phyloP scores from a whole-genome alignment of 768 basidiomycete genomes.

The Suillus discolor region DNA sequence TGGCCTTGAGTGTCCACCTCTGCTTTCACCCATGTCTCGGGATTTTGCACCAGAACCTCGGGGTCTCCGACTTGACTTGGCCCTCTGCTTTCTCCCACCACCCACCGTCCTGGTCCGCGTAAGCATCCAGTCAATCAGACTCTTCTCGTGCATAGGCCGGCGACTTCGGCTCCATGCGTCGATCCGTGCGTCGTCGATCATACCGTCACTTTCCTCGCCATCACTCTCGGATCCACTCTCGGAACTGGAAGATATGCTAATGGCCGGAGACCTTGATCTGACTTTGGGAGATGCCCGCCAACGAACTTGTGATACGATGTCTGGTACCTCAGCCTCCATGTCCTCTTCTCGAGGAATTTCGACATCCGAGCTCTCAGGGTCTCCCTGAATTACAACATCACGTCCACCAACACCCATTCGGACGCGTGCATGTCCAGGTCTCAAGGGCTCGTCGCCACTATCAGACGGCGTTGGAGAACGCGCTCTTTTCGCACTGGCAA shows the following conservation, averaged over 20 bases:
- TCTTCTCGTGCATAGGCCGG: constrained; percentile 39
- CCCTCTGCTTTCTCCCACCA: constrained; percentile 19
- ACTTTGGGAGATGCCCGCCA: constrained; percentile 6
- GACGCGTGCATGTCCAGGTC: constrained; percentile 54
- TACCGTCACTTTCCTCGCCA: constrained; percentile 34
- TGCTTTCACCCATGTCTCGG: constrained; percentile 11
- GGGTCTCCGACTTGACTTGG: constrained; percentile 15
- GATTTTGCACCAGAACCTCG: constrained; percentile 15
- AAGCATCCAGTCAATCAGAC: constrained; percentile 73
- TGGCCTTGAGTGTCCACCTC: constrained; percentile 17
- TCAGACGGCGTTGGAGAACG: constrained; percentile 18
- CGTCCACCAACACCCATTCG: constrained; percentile 36
- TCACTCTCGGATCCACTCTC: constrained; percentile 25
- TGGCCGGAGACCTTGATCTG: neutral
- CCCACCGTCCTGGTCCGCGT: constrained; percentile 38
- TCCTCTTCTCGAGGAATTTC: constrained; percentile 16
- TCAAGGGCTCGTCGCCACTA: constrained; percentile 42
- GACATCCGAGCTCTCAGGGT: constrained; percentile 61
- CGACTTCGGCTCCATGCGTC: constrained; percentile 27
- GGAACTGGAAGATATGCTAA: constrained; percentile 12
- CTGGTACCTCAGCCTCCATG: constrained; percentile 7
- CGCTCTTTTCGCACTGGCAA: constrained; percentile 4
- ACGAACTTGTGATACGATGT: constrained; percentile 17
- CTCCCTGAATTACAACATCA: constrained; percentile 54
- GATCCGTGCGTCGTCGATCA: constrained; percentile 34